These are phyloP conservation scores for Diplotaxis tenuifolia DNA, from an alignment of 345 rosid genomes.

Conservation along the genomic window DNA sequence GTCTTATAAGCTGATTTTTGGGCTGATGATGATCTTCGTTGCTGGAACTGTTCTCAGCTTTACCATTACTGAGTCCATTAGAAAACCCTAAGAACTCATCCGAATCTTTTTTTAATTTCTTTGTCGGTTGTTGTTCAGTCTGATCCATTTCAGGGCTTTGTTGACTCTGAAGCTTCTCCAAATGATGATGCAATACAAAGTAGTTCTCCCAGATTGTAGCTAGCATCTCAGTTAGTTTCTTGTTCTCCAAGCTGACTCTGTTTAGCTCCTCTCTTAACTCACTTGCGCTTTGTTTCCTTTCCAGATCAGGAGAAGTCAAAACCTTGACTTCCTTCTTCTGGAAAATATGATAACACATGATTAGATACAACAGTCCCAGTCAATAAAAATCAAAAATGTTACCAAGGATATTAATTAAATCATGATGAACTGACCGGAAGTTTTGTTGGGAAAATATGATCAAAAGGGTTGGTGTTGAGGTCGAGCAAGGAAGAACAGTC, in stretches of 20 bases:
- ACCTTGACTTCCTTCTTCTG: conserved; percentile 41
- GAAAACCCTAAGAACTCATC: conserved; percentile 35
- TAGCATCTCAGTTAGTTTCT: conserved; percentile 50
- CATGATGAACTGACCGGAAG: conserved; percentile 43
- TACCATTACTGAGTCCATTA: conserved; percentile 29
- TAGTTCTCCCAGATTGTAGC: conserved; percentile 35
- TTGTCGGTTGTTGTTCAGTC: conserved; percentile 30
- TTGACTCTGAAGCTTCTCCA: conserved; percentile 42
- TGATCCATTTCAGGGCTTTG: conserved; percentile 16
- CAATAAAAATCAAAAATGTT: neutral
- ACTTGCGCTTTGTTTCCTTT: conserved; percentile 36
- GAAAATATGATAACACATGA: conserved; percentile 15
- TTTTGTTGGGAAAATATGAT: conserved; percentile 9
- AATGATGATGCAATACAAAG: conserved; percentile 32
- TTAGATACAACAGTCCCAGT: neutral
- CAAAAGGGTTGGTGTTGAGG: conserved; percentile 51
- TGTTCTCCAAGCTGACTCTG: conserved; percentile 50
- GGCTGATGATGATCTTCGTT: conserved; percentile 51
- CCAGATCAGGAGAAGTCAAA: conserved; percentile 11
- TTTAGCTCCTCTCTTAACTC: conserved; percentile 48
- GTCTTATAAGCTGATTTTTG: conserved; percentile 49
- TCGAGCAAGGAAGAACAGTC: conserved; percentile 46
- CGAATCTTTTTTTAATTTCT: conserved; percentile 42
- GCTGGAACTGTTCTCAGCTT: conserved; percentile 50
- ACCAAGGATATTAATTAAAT: neutral